Evolutionary conservation across 2,329 filamentous ascomycete genomes (phyloP).

Genomic region (Colletotrichum tropicale): DNA sequence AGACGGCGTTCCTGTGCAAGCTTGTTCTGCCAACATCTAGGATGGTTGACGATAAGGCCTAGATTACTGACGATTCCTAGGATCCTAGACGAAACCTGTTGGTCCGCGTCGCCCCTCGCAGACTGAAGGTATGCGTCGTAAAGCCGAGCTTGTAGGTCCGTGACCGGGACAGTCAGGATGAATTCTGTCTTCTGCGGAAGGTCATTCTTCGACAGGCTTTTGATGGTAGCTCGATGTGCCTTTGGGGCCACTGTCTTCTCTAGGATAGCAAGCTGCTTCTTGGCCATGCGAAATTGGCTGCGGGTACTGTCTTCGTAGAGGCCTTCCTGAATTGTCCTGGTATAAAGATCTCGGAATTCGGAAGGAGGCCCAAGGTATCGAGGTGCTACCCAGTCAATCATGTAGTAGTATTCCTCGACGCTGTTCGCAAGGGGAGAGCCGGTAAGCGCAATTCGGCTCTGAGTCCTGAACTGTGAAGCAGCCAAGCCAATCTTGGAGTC

Average conservation of each 20-base stretch:
- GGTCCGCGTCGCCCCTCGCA: background rate
- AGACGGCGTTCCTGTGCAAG: constrained; percentile 24
- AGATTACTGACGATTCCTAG: constrained; percentile 45
- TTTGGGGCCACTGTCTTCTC: constrained; percentile 78
- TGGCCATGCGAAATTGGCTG: constrained; percentile 59
- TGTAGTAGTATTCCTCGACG: constrained; percentile 81
- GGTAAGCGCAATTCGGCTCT: constrained; percentile 80
- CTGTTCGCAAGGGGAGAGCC: constrained; percentile 88
- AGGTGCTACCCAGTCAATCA: constrained; percentile 87
- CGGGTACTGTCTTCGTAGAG: constrained; percentile 67
- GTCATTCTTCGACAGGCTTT: constrained; percentile 63
- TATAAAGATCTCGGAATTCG: constrained; percentile 76
- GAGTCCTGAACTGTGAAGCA: constrained; percentile 66
- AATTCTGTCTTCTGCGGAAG: constrained; percentile 83
- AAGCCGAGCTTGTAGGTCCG: constrained; percentile 63
- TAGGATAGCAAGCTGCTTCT: constrained; percentile 73
- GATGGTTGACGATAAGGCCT: constrained; percentile 57
- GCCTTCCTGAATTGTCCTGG: constrained; percentile 74
- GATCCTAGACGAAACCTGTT: constrained; percentile 16
- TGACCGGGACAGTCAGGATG: constrained; percentile 75
- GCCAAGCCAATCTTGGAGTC: constrained; percentile 55
- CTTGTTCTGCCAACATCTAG: constrained; percentile 48
- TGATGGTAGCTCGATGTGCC: constrained; percentile 75
- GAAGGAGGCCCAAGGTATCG: constrained; percentile 71
- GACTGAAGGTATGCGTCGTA: constrained; percentile 58